phyloP scores from a whole-genome alignment of 208 protist genomes.

The Acanthamoeba triangularis region DNA sequence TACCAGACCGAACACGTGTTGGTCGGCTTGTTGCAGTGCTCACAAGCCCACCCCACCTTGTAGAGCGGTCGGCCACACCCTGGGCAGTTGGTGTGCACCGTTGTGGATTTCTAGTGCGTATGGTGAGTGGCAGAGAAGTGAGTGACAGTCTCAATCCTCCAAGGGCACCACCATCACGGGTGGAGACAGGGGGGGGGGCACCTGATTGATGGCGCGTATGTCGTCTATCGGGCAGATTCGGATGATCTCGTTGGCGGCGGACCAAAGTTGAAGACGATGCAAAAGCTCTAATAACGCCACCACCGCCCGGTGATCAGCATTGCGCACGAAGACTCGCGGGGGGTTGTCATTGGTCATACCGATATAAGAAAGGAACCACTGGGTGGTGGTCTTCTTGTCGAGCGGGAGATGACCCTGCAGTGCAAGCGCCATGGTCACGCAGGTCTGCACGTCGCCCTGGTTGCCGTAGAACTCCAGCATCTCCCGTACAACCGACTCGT shows the following conservation, averaged over 20 bases:
- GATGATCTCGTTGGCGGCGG: slow-evolving; percentile 24
- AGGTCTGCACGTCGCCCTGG: slow-evolving; percentile 77
- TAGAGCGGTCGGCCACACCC: slow-evolving; percentile 62
- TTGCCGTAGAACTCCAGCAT: slow-evolving; percentile 71
- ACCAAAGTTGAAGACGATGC: slow-evolving; percentile 26
- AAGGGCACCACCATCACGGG: too few relatives aligned
- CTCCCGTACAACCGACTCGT: slow-evolving; percentile 45
- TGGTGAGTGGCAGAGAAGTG: not conserved
- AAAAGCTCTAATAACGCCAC: slow-evolving; percentile 33
- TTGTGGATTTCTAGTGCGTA: slow-evolving; percentile 50
- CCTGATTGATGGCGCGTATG: slow-evolving; percentile 71
- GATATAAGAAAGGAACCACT: slow-evolving; percentile 80
- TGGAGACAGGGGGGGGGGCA: not conserved
- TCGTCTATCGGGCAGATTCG: slow-evolving; percentile 56
- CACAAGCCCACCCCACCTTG: slow-evolving; percentile 47
- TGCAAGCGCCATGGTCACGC: slow-evolving; percentile 38
- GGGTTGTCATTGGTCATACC: not conserved
- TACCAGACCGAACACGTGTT: slow-evolving; percentile 56
- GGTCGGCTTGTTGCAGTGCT: slow-evolving; percentile 60
- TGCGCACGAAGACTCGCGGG: not conserved
- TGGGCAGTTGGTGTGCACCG: slow-evolving; percentile 73
- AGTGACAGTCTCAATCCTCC: too few relatives aligned
- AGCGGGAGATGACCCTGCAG: slow-evolving; percentile 43
- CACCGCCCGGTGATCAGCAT: not conserved
- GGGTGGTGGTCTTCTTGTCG: slow-evolving; percentile 69